Base-by-base conservation (phyloP, 2,329 filamentous ascomycete genomes). In the Hypoxylon sp. region DNA sequence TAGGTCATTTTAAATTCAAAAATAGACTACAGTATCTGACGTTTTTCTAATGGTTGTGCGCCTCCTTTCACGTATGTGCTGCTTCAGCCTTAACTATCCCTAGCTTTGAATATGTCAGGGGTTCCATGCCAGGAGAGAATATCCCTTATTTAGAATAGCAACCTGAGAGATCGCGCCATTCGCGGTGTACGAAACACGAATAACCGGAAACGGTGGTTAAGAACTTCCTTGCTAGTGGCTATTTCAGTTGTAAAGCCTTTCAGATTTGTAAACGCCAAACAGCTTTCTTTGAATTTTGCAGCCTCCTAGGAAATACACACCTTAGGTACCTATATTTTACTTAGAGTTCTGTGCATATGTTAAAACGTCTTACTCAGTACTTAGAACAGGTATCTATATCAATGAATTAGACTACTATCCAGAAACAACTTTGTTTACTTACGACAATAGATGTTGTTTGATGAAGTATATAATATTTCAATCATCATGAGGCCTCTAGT, bases 351-450 rank as follows among this genome's bases (percentile, higher is more conserved):
- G 33, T 26, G 19, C 19, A 22, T 22, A 22, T 22, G 8, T 22
- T 24, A 51, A 39, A 52, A 51, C 22, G 17, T 26, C 14, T 26
- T 60, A 35, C 11, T 44, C 19, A 58, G 47, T 39, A 11, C 47
- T 5, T 39, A 14, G 19, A 52, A 9, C 19, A 22, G n/a, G 24
- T 22, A 17, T 24, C 31, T 6, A n/a, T 42, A 31, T 46, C 6
- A 44, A 33, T 26, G 42, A 47, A 17, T 10, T n/a, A 44, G 17
- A 5, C 29, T 2, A 13, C 17, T 47, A 17, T 24, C 22, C 8
- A 2, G 2, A 5, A 24, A 56, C 4, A 42, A 9, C 29, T 47
- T 47, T 47, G 39, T 47, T 35, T 47, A n/a, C 13, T 35, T n/a
- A 26, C 9, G 19, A 22, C 26, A 24, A 8, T n/a, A n/a, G 47